A percentile compares a stretch with the other conserved stretches of the same genome.
Evolutionary conservation across 106 monocot species (phyloP).

Genomic region (Xerophyta viscosa): DNA sequence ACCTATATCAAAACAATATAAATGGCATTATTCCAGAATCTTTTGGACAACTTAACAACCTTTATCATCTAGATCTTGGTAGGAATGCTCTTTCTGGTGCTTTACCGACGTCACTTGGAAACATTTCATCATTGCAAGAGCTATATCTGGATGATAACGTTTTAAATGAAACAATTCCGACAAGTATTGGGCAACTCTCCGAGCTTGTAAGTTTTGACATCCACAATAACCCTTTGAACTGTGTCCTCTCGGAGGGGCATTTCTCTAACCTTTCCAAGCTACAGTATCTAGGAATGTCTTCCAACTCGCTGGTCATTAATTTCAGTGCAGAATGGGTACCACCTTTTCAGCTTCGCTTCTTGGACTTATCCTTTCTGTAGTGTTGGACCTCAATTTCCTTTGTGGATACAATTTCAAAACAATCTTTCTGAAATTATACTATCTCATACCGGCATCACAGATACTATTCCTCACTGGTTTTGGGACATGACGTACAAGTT

Average conservation of each 20-base stretch:
- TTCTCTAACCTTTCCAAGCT: no score
- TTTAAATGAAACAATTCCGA: no score
- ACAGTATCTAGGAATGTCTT: no score
- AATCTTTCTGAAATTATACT: neutral
- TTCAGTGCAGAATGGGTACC: no score
- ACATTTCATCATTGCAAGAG: slow-evolving; percentile 1
- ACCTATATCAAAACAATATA: no score
- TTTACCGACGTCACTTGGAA: slow-evolving; percentile 13
- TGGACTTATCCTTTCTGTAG: no score
- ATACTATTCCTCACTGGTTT: slow-evolving; percentile 18
- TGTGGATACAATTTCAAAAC: no score
- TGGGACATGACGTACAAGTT: slow-evolving; percentile 9
- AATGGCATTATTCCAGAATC: neutral
- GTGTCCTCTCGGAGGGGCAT: slow-evolving; percentile 15
- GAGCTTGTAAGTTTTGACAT: slow-evolving; percentile 3
- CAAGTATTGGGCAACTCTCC: slow-evolving; percentile 7
- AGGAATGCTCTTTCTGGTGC: no score
- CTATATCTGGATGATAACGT: slow-evolving; percentile 2
- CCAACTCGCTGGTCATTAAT: no score
- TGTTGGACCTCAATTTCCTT: no score
- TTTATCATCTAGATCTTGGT: no score
- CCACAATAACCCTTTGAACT: neutral
- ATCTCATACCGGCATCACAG: slow-evolving; percentile 7
- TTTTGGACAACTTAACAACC: slow-evolving; percentile 1
- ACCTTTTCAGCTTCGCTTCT: no score